phyloP scores from a whole-genome alignment of 1,284 basidiomycete species.

The Rhodotorula sp. region DNA sequence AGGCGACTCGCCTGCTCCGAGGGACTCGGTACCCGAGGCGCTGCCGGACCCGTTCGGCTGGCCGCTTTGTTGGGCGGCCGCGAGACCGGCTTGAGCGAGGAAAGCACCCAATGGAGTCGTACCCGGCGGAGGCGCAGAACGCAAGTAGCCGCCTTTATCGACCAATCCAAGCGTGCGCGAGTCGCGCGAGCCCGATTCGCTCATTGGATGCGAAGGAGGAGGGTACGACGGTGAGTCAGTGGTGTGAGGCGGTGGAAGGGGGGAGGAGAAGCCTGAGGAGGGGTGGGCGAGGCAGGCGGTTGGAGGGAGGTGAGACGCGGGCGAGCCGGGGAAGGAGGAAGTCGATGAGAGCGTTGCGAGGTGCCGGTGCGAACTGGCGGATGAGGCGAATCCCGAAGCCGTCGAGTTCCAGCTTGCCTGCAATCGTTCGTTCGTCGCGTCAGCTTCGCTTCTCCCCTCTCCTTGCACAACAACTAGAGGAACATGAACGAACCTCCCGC shows the following conservation, averaged over 20 bases:
- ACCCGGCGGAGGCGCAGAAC: background rate
- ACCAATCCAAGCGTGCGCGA: no score
- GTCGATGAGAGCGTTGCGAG: background rate
- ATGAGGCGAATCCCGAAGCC: background rate
- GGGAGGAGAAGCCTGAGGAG: background rate
- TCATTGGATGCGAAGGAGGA: background rate
- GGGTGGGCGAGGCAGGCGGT: background rate
- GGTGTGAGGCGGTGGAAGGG: background rate
- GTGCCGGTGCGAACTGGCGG: background rate
- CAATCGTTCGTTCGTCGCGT: no score
- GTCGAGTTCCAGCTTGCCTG: slow-evolving; percentile 18
- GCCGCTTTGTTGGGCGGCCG: background rate
- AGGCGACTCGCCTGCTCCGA: background rate
- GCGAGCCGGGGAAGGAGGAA: background rate
- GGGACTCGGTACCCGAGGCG: background rate
- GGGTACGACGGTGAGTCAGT: background rate
- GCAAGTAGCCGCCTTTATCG: background rate
- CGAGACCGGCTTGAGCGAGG: background rate
- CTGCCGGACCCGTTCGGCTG: background rate
- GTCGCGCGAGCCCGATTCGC: background rate
- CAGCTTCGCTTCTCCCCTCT: no score
- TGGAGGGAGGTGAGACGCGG: background rate
- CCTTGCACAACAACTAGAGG: no score
- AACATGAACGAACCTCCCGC: background rate
- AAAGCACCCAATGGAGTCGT: background rate